Base-by-base conservation (phyloP, 2,329 filamentous ascomycete species). In the Epichloe elymi region DNA sequence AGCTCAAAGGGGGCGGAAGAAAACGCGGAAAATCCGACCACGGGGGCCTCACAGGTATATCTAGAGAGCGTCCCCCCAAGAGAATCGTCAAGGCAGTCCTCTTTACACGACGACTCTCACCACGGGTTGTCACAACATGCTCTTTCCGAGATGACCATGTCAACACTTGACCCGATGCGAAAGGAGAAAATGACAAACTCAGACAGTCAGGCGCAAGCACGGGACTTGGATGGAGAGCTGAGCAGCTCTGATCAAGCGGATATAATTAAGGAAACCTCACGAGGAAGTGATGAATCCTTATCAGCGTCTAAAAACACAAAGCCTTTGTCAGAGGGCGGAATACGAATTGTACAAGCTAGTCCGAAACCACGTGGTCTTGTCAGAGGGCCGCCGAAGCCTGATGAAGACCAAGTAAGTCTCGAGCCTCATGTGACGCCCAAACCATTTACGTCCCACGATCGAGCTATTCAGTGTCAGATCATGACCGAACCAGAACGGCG, bases 11-110 rank as follows among this genome's bases (percentile, higher is more conserved):
- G 10, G 5, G 19, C 12, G 8, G 33, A 38, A 10, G 19, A 15
- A 17, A 19, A 0, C 14, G 20, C 20, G 15, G 40, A 37, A 30
- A 37, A 3, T 15, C 6, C 40, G 20, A 26, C 19, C 39, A 41
- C 14, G 20, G 40, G 15, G 17, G n/a, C 33, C 40, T 33, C 48
- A 7, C 54, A 50, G 19, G 52, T 53, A 7, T 51, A 51, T n/a
- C 30, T 56, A 10, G 50, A 53, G 14, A 46, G 35, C 4, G 53
- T 59, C 7, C 57, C 57, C 57, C 56, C 54, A 1, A 55, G 58
- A 5, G 20, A 52, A 26, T 59, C 58, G 2, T 60, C 58, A 23
- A 54, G 43, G n/a, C 19, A 51, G 6, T 33, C 38, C 11, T 42
- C 49, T 10, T 51, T 41, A 15, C 42, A 48, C 12, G 49, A 51